Conservation (phyloP, 441 rosid genomes). For the Arabidopsis hybrid region DNA sequence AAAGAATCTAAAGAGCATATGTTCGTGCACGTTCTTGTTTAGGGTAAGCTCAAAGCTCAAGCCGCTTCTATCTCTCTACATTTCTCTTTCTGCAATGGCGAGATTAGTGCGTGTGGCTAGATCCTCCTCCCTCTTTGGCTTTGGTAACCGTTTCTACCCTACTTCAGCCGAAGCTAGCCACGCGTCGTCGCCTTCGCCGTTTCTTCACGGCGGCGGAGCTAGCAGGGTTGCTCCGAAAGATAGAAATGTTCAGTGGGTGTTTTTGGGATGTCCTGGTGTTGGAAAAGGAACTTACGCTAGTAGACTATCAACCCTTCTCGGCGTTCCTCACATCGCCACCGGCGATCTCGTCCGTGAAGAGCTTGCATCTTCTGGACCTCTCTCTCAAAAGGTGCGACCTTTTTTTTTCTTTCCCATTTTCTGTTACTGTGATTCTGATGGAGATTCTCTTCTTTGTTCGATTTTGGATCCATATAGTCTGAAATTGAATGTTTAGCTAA, state of each 20-base stretch:
- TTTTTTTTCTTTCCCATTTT: not conserved
- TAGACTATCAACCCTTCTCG: conserved; percentile 62
- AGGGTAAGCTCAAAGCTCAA: conserved; percentile 39
- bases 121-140: conserved; percentile 46
- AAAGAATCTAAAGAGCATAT: conserved; percentile 29
- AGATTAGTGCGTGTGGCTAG: conserved; percentile 57
- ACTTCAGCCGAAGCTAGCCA: conserved; percentile 36
- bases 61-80: conserved; percentile 28
- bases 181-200: conserved; percentile 36
- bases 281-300: conserved; percentile 83
- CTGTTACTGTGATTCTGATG: not conserved
- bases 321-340: conserved; percentile 78
- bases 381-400: conserved; percentile 53
- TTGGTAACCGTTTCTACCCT: conserved; percentile 46
- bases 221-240: conserved; percentile 49
- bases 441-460: not conserved
- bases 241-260: conserved; percentile 75
- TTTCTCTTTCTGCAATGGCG: conserved; percentile 54
- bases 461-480: not conserved
- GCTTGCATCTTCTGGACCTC: conserved; percentile 62
- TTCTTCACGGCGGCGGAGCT: conserved; percentile 43
- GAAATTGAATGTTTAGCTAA: conserved; percentile 6
- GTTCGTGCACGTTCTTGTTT: conserved; percentile 29
- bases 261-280: conserved; percentile 73
- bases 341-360: conserved; percentile 78